Percentiles rank a stretch among this genome's conserved stretches.
phyloP scores from a whole-genome alignment of 495 filamentous ascomycete species.

The Elaphomyces granulatus region DNA sequence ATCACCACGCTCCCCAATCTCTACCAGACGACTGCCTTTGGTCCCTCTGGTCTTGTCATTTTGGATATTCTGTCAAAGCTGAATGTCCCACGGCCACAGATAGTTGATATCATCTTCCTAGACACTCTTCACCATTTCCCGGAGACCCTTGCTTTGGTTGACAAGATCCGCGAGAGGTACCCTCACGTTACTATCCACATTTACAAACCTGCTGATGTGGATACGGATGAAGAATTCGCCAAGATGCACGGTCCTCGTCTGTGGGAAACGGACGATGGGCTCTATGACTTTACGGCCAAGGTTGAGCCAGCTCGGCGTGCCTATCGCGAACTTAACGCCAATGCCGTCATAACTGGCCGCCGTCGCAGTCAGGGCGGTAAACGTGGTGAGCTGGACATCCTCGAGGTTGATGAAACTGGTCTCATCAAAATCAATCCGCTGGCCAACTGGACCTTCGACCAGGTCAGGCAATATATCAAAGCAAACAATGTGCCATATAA shows the following conservation, averaged over 20 bases:
- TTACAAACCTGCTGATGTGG: slow-evolving; percentile 66
- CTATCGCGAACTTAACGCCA: slow-evolving; percentile 75
- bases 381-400: slow-evolving; percentile 72
- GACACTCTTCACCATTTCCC: slow-evolving; percentile 93
- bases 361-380: slow-evolving; percentile 87
- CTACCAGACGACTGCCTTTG: slow-evolving; percentile 93
- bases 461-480: slow-evolving; percentile 76
- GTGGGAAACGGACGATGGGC: slow-evolving; percentile 73
- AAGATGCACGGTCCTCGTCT: slow-evolving; percentile 64
- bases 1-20: slow-evolving; percentile 78
- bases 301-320: slow-evolving; percentile 92
- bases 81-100: slow-evolving; percentile 47
- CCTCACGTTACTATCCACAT: slow-evolving; percentile 67
- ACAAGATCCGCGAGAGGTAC: slow-evolving; percentile 62
- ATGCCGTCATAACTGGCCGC: slow-evolving; percentile 85
- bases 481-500: slow-evolving; percentile 90
- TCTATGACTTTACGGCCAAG: slow-evolving; percentile 95
- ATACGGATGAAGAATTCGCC: slow-evolving; percentile 62
- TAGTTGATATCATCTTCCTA: slow-evolving; percentile 87
- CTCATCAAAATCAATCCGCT: slow-evolving; percentile 98
- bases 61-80: slow-evolving; percentile 90
- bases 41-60: slow-evolving; percentile 83
- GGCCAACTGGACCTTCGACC: slow-evolving; percentile 84
- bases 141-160: slow-evolving; percentile 74
- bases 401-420: slow-evolving; percentile 85